Conservation (phyloP, 176 grass and related monocot genomes). For the Areca catechu region DNA sequence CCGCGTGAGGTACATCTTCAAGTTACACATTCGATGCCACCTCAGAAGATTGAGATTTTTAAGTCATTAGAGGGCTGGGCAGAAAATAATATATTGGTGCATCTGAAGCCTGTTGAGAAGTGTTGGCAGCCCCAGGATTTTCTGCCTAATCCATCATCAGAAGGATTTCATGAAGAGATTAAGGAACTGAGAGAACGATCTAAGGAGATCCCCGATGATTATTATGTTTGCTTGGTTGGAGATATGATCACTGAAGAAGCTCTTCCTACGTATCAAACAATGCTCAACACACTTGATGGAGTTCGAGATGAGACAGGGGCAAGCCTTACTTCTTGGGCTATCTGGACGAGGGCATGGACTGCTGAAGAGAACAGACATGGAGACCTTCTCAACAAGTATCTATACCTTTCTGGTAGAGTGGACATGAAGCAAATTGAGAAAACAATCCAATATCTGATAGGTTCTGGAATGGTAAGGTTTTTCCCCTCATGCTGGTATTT, state of each 20-base stretch:
- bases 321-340: slow-evolving; percentile 21
- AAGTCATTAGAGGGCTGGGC: slow-evolving; percentile 20
- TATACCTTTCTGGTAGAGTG: slow-evolving; percentile 21
- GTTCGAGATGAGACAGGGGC: slow-evolving; percentile 20
- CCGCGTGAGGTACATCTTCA: slow-evolving; percentile 20
- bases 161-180: slow-evolving; percentile 12
- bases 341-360: slow-evolving; percentile 24
- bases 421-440: slow-evolving; percentile 29
- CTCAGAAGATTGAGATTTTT: slow-evolving; percentile 20
- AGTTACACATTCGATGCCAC: slow-evolving; percentile 21
- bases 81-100: slow-evolving; percentile 11
- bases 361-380: slow-evolving; percentile 25
- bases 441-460: slow-evolving; percentile 23
- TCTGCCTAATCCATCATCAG: slow-evolving; percentile 21
- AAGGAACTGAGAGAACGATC: slow-evolving; percentile 16
- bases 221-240: slow-evolving; percentile 22
- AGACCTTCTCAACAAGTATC: slow-evolving; percentile 23
- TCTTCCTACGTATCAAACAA: slow-evolving; percentile 22
- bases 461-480: slow-evolving; percentile 19
- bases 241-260: slow-evolving; percentile 26
- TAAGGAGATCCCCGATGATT: slow-evolving; percentile 25
- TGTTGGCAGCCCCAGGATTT: slow-evolving; percentile 22
- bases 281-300: slow-evolving; percentile 22
- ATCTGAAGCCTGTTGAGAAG: slow-evolving; percentile 22
- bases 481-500: neutral